Conservation (phyloP, 371 early-diverging fungal genomes). For the Mortierella sp. region DNA sequence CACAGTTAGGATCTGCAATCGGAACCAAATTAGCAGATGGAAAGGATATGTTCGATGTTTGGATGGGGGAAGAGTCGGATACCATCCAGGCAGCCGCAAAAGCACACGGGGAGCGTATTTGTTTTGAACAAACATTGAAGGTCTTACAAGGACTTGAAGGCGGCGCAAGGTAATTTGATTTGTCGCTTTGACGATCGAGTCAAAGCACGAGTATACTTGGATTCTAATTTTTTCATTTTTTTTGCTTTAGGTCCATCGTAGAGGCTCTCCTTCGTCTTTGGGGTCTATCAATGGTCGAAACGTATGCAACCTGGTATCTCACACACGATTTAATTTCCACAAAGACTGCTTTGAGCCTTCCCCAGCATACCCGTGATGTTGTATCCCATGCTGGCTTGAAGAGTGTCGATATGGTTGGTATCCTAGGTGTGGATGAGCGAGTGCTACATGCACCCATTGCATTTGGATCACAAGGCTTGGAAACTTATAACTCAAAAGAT, state of each 20-base stretch:
- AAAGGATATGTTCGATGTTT: constrained; percentile 70
- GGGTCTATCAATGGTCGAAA: constrained; percentile 60
- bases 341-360: too few species aligned
- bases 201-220: too few species aligned
- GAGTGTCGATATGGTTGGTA: too few species aligned
- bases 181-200: neutral
- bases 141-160: constrained; percentile 49
- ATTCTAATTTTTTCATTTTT: neutral
- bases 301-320: constrained; percentile 61
- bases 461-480: too few species aligned
- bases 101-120: constrained; percentile 76
- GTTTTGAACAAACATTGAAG: constrained; percentile 64
- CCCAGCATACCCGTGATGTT: too few species aligned
- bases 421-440: too few species aligned
- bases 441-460: too few species aligned
- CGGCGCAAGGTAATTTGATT: constrained; percentile 45
- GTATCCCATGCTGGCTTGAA: too few species aligned
- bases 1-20: too few species aligned
- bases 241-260: constrained; percentile 43
- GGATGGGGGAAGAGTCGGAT: constrained; percentile 81
- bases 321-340: too few species aligned
- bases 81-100: constrained; percentile 71
- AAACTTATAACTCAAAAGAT: too few species aligned
- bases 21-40: constrained; percentile 22
- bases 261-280: constrained; percentile 60